These are phyloP conservation scores for Ceratocystis ficicola DNA, from an alignment of 2,329 filamentous ascomycete genomes.

Conservation along the genomic window DNA sequence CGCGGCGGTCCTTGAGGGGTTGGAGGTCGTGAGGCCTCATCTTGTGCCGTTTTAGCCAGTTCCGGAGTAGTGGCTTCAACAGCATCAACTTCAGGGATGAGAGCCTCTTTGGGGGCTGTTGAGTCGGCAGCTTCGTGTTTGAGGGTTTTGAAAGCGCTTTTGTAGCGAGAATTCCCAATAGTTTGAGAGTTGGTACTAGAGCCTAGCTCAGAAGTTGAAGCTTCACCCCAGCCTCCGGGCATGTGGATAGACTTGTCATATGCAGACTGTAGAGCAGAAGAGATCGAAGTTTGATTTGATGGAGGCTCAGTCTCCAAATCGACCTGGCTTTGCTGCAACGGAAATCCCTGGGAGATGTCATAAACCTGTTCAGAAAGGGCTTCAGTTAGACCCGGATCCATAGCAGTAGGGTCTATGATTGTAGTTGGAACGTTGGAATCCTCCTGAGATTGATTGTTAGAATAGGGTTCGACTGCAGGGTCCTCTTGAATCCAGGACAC, in stretches of 20 bases:
- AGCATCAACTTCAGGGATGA: conserved; percentile 11
- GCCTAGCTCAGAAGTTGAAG: neutral
- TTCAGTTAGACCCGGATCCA: neutral
- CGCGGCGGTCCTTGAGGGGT: conserved; percentile 13
- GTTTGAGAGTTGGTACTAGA: neutral
- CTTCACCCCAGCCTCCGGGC: conserved; percentile 20
- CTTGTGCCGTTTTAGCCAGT: neutral
- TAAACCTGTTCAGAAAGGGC: neutral
- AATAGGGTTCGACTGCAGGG: too few species aligned
- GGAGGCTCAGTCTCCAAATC: neutral
- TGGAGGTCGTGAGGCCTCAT: conserved; percentile 8
- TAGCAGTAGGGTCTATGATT: neutral
- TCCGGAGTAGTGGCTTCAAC: neutral
- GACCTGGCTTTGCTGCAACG: neutral
- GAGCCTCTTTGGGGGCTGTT: neutral
- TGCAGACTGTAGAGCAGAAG: neutral
- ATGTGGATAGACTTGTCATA: conserved; percentile 20
- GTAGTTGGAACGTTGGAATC: neutral
- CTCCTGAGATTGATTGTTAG: neutral
- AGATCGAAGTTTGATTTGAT: neutral
- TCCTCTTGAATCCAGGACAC: neutral
- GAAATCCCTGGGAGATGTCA: neutral
- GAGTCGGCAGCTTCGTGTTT: neutral
- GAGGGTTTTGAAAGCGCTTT: neutral
- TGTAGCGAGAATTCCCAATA: neutral